phyloP scores from a whole-genome alignment of 805 yeast species.

The Debaryomyces maramus region DNA sequence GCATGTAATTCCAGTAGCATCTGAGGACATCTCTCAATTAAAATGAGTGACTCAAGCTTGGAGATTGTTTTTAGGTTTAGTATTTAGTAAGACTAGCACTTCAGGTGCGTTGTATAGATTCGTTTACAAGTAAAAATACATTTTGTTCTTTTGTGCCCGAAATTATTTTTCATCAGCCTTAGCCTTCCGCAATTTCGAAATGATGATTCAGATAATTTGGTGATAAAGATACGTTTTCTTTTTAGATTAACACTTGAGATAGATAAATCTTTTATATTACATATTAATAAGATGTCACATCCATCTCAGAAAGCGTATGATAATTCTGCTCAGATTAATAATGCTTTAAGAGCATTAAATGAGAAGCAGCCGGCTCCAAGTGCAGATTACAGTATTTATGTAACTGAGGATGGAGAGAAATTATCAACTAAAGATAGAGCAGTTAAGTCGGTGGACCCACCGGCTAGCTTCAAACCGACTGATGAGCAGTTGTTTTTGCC shows the following conservation, averaged over 20 bases:
- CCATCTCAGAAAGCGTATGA: conserved; percentile 3
- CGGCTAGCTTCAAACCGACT: conserved; percentile 62
- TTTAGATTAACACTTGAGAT: background rate
- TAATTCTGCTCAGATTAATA: conserved; percentile 48
- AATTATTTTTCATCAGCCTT: background rate
- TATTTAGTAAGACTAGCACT: too few relatives aligned
- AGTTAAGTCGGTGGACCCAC: conserved; percentile 59
- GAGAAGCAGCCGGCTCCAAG: conserved; percentile 30
- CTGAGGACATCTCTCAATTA: conserved; percentile 10
- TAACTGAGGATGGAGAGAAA: conserved; percentile 58
- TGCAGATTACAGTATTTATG: conserved; percentile 45
- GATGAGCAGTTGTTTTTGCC: conserved; percentile 65
- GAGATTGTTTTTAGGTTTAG: background rate
- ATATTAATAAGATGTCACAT: background rate
- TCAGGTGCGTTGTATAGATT: too few relatives aligned
- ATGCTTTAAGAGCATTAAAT: conserved; percentile 62
- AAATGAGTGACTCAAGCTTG: too few relatives aligned
- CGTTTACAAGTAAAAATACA: background rate
- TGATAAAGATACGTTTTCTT: background rate
- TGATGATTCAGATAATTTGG: too few relatives aligned
- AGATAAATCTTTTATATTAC: background rate
- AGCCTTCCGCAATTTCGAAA: too few relatives aligned
- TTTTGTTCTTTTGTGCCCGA: background rate
- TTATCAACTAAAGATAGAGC: conserved; percentile 59
- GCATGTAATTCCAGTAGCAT: conserved; percentile 58